Base-by-base conservation (phyloP, 192 early-diverging fungal genomes). In the Allomyces arbusculus region DNA sequence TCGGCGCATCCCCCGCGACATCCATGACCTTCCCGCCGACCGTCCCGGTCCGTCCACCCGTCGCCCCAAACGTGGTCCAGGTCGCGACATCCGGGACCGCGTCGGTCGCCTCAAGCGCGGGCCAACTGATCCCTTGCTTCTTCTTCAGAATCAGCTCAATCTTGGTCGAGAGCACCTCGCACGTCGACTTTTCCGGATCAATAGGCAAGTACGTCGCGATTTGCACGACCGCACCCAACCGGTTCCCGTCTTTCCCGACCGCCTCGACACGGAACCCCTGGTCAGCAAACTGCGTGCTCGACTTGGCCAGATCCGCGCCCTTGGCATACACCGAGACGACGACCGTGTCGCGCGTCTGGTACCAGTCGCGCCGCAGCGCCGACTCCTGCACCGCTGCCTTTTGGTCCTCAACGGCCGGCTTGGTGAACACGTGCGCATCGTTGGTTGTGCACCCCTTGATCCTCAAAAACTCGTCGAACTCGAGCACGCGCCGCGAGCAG, bases 381-480 rank as follows among this genome's bases (percentile, higher is more conserved):
- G 80, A 77, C 19, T 70, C 67, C 10, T 70, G 63, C 61, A 61
- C 70, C 67, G 9, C 44, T 40, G 28, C 26, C 61, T 63, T 22
- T 23, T 24, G 6, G 7, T 14, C 69, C 28, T 79, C 76, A 16
- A 58, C 50, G 12, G 20, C 50, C 16, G 50, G 50, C 12, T 58
- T 58, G 1, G 89, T 84, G 78, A 99, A 99, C 70, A 93, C 76
- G 73, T 99, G 96, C 33, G 33, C 33, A 63, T 84, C 82, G 55
- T 91, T 92, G n/a, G 67, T 78, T 45, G 80, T 86, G 76, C 96
- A 99, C 40, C 96, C 96, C 65, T 80, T 79, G 73, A 99, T 94
- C 71, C 87, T 92, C 71, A 97, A 76, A 67, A 99, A 97, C 75
- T 96, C 93, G 43, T 99, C 96, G 82, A 97, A 99, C 75, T 97